Base-by-base conservation (phyloP, 2,329 filamentous ascomycete species). In the Thelonectria discophora region DNA sequence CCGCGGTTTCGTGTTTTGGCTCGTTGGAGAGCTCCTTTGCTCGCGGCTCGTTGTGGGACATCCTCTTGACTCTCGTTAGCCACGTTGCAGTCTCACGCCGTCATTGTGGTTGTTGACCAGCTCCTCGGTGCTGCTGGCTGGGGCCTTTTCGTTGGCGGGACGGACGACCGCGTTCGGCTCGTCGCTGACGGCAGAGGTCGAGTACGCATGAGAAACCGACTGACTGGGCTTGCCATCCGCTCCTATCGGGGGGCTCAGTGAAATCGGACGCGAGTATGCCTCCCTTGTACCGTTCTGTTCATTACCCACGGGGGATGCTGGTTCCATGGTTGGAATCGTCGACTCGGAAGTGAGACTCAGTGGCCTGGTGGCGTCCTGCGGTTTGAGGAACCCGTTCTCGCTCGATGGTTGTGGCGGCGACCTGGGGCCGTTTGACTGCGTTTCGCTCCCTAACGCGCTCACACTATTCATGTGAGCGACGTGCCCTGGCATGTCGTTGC, bases 241-340 rank as follows among this genome's bases (percentile, higher is more conserved):
- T 6, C 48, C 62, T n/a, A 53, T 52, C 10, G 65, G 60, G 18
- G 66, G 69, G 42, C 62, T 70, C 10, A 68, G 58, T 5, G 67
- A 66, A 20, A 69, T 61, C 12, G 55, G 57, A 2, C 60, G 58
- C 3, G 63, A 61, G 9, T 60, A 63, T 10, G 65, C 62, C 27
- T 18, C 34, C 34, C 47, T 55, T 1, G 51, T 34, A 1, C 34
- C 57, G 17, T 42, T 20, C 4, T 53, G 56, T 34, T 34, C 39
- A 15, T 55, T 52, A n/a, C 15, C 18, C n/a, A 37, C 32, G 5
- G 17, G 27, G 20, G 46, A 39, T 20, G 45, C 45, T 24, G 53
- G 45, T 21, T 39, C 58, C 21, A 39, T 59, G 4, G 55, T 58
- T 13, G 32, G 18, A 40, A 48, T 42, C 21, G 47, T 57, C 24